Base-by-base conservation (phyloP, 345 rosid genomes). In the Alliaria petiolata region DNA sequence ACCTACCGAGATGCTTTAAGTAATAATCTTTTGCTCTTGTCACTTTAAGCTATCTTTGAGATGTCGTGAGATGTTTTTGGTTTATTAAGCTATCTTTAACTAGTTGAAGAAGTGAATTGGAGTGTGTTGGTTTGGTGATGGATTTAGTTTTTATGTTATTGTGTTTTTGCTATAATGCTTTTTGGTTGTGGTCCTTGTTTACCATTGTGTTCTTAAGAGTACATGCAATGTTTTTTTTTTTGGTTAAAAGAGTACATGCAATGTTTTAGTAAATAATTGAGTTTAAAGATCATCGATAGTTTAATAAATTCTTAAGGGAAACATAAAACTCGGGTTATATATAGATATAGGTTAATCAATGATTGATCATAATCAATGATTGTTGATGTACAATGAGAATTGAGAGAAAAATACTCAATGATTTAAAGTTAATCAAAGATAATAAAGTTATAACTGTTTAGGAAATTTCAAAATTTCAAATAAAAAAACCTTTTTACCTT, bases 91-190 rank as follows among this genome's bases (percentile, higher is more conserved):
- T 17, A 0, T 28, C 44, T 38, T 31, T 38, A 25, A 35, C 5
- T 28, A 60, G 43, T 28, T 49, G 43, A 28, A 28, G 56, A 20
- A 25, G 30, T 26, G 12, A 49, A n/a, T n/a, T n/a, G n/a, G n/a
- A 17, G 67, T 50, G 68, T n/a, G n/a, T 51, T 61, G 68, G 44
- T 70, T 61, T 50, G 54, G 35, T 70, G 22, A 39, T 50, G 61
- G 8, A 16, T 59, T 8, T 59, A 49, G 58, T 17, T n/a, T 28
- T 49, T 47, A 49, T 59, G 51, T 42, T 49, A 20, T 13, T 64
- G 14, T 64, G 10, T 3, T 26, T 20, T 28, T 7, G 31, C 42
- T 40, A 16, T 65, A 50, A 50, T 47, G 3, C 38, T 3, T 14
- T 39, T 0, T 40, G 19, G 30, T 38, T n/a, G 5, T 52, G 9